Conservation (phyloP, 176 grass and related monocot species). For the Urochloa ruziziensis region DNA sequence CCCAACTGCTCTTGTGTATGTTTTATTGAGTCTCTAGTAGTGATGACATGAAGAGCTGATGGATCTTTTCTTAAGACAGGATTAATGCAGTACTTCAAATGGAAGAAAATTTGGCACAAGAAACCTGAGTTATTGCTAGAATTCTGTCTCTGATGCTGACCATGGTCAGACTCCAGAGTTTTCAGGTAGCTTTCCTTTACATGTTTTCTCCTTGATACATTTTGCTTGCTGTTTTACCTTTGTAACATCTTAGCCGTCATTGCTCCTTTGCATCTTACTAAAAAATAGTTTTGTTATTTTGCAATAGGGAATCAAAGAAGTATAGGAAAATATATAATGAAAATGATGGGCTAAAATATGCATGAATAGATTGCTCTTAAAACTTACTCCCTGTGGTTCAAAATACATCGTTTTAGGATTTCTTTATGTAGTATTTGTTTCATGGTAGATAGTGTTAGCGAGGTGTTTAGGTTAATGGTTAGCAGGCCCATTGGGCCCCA, state of each 20-base stretch:
- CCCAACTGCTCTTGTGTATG: not conserved
- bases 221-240: not conserved
- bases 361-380: not conserved
- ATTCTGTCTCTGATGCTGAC: not conserved
- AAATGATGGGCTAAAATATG: not conserved
- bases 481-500: too few relatives aligned
- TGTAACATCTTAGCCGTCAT: not conserved
- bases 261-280: not conserved
- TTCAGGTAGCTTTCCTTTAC: not conserved
- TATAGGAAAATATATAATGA: not conserved
- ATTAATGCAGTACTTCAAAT: not conserved
- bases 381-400: too few relatives aligned
- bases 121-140: not conserved
- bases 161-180: not conserved
- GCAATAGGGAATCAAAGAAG: not conserved
- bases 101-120: not conserved
- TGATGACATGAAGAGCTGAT: not conserved
- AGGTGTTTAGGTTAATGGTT: too few relatives aligned
- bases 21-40: not conserved
- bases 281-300: not conserved
- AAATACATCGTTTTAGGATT: too few relatives aligned
- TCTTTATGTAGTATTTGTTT: too few relatives aligned
- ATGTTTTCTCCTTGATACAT: not conserved
- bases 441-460: too few relatives aligned
- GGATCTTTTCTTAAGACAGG: not conserved